Evolutionary conservation across 169 alveolate genomes (phyloP).

Genomic region (Plasmodium gaboni): DNA sequence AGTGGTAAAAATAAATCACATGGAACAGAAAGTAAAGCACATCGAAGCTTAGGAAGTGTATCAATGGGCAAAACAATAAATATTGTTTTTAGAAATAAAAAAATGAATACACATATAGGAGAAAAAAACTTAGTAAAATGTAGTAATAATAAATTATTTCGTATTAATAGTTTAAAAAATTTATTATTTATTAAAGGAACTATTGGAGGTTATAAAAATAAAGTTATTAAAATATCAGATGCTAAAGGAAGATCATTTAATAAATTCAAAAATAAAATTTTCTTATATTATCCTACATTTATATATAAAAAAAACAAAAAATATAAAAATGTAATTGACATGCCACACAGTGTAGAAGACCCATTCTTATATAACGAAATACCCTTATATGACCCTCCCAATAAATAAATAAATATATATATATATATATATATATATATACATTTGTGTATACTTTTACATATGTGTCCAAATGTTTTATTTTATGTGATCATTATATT

Average conservation of each 20-base stretch:
- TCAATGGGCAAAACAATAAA: conserved; percentile 88
- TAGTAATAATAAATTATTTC: conserved; percentile 87
- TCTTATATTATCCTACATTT: conserved; percentile 89
- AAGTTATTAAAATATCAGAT: conserved; percentile 88
- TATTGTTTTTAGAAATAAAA: conserved; percentile 89
- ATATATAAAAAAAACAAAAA: conserved; percentile 77
- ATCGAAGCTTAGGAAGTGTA: conserved; percentile 89
- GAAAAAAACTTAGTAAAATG: conserved; percentile 87
- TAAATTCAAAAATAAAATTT: conserved; percentile 82
- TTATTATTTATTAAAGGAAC: conserved; percentile 88
- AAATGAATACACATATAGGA: conserved; percentile 92
- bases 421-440: not conserved
- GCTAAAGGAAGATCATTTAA: conserved; percentile 89
- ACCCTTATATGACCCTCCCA: conserved; percentile 79
- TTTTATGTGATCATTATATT: too few species aligned
- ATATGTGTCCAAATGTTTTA: not conserved
- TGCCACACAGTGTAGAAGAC: conserved; percentile 76
- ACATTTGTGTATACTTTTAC: not conserved
- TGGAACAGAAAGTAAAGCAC: conserved; percentile 91
- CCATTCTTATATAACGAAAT: conserved; percentile 84
- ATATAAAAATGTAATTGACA: conserved; percentile 79
- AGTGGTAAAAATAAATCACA: conserved; percentile 89
- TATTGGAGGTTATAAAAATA: conserved; percentile 86
- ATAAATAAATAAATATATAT: conserved; percentile 11
- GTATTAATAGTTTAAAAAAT: conserved; percentile 88